phyloP scores from a whole-genome alignment of 1,284 basidiomycete genomes.

The Ceratobasidium papillatum region DNA sequence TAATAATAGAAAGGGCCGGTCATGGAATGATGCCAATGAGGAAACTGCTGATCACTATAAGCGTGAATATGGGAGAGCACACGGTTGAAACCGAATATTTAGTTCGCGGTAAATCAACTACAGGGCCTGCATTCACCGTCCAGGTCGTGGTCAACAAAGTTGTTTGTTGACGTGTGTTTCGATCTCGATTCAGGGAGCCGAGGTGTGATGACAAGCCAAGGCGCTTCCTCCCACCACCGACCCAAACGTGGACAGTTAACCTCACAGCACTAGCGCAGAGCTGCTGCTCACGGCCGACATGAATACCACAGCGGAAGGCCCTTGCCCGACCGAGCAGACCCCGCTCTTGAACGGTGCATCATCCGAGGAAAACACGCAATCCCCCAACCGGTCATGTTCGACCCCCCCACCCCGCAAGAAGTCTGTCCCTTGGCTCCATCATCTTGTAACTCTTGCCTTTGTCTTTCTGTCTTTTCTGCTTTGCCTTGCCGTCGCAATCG shows the following conservation, averaged over 20 bases:
- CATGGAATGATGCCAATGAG: too few relatives aligned
- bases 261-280: background rate
- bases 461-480: conserved; percentile 29
- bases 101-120: too few relatives aligned
- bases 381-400: background rate
- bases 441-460: conserved; percentile 31
- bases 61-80: too few relatives aligned
- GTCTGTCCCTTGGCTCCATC: conserved; percentile 12
- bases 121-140: too few relatives aligned
- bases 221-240: conserved; percentile 9
- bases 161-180: conserved; percentile 17
- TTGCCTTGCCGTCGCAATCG: conserved; percentile 15
- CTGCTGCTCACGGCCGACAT: background rate
- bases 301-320: background rate
- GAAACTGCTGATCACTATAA: too few relatives aligned
- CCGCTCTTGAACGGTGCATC: background rate
- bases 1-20: too few relatives aligned
- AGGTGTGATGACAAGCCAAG: conserved; percentile 12
- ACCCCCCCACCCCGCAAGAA: background rate
- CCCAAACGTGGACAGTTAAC: background rate
- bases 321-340: conserved; percentile 2
- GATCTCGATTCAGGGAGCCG: background rate
- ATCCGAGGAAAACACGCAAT: background rate
- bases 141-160: background rate
- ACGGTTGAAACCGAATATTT: too few relatives aligned